Conservation (phyloP, 306 rosid species). For the Potentilla sterilis region DNA sequence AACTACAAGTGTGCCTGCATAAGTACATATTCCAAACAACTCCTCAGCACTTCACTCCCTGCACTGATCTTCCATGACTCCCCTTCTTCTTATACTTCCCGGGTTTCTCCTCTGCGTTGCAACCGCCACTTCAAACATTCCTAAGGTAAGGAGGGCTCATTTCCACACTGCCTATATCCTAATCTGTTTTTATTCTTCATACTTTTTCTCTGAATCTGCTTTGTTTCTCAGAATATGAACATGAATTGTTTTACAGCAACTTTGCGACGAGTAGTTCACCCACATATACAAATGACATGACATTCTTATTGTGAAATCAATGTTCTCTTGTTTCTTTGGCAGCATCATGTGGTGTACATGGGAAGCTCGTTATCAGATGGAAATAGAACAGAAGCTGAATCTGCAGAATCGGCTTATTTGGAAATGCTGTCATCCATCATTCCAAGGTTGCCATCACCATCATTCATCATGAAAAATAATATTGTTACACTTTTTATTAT, state of each 20-base stretch:
- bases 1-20: conserved; percentile 28
- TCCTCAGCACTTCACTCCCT: background rate
- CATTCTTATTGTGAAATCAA: background rate
- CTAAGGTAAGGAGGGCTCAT: conserved; percentile 49
- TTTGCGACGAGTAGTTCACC: background rate
- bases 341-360: conserved; percentile 89
- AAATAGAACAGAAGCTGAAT: conserved; percentile 31
- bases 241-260: background rate
- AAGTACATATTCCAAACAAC: background rate
- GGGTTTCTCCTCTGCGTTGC: conserved; percentile 31
- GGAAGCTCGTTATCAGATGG: conserved; percentile 59
- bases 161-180: background rate
- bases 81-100: conserved; percentile 36
- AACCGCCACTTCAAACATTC: conserved; percentile 42
- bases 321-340: conserved; percentile 16
- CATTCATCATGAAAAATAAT: background rate
- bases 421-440: conserved; percentile 59
- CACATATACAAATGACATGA: background rate
- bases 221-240: conserved; percentile 9
- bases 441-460: conserved; percentile 41
- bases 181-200: background rate
- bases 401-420: conserved; percentile 47
- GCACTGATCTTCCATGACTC: conserved; percentile 48
- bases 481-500: background rate
- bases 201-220: background rate